A percentile compares a stretch with the other conserved stretches of the same genome.
Conservation (phyloP, 208 protist species). For the Trypanosoma platydactyli region DNA sequence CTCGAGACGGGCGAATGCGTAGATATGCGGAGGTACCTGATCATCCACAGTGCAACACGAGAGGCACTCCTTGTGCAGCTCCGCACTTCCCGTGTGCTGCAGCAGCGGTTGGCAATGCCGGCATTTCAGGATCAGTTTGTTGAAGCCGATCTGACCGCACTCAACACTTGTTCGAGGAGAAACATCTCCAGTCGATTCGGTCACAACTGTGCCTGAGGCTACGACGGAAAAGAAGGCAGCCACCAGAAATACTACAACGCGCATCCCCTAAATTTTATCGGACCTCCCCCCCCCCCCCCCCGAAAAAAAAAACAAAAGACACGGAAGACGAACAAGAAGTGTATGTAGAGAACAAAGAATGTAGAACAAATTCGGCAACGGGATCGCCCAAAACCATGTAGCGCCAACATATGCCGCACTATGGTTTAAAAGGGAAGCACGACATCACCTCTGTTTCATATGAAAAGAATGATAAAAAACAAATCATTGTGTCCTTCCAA, state of each 20-base stretch:
- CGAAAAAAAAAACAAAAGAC: conserved; percentile 1
- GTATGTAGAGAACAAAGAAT: no score
- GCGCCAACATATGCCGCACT: no score
- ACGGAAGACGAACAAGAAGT: background rate
- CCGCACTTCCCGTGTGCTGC: conserved; percentile 35
- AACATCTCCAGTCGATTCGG: background rate
- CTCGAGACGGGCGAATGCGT: conserved; percentile 22
- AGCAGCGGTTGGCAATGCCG: conserved; percentile 39
- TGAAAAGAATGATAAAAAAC: background rate
- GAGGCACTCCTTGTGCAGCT: conserved; percentile 50
- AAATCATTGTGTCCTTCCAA: background rate
- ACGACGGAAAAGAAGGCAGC: background rate
- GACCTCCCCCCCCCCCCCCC: no score
- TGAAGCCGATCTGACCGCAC: conserved; percentile 48
- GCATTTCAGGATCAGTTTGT: conserved; percentile 35
- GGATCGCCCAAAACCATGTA: no score
- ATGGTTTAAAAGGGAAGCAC: conserved; percentile 14
- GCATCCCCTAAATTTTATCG: background rate
- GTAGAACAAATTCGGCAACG: no score
- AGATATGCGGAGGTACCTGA: background rate
- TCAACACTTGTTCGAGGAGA: conserved; percentile 22
- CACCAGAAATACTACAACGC: background rate
- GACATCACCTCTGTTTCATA: background rate
- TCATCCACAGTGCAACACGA: conserved; percentile 40
- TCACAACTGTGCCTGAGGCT: background rate